A percentile compares a stretch with the other conserved stretches of the same genome.
Evolutionary conservation across 2,329 filamentous ascomycete species (phyloP).

Genomic region (Didymella glomerata): DNA sequence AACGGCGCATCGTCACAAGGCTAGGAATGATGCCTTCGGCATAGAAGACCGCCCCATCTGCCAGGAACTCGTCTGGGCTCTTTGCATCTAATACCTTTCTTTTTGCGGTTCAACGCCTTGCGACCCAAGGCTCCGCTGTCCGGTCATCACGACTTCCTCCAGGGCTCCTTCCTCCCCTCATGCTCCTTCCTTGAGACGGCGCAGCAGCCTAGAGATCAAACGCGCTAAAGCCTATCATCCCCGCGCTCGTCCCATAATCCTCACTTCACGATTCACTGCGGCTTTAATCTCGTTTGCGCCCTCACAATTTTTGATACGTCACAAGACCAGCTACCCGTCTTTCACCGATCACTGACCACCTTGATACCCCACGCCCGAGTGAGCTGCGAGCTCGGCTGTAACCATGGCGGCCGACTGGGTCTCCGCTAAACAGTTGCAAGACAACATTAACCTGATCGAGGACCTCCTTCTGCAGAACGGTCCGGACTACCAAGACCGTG

Average conservation of each 20-base stretch:
- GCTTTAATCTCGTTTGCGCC: not conserved
- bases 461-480: constrained; percentile 12
- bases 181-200: constrained; percentile 8
- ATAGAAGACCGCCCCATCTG: constrained; percentile 1
- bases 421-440: constrained; percentile 10
- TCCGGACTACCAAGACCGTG: constrained; percentile 6
- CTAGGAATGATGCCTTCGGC: constrained; percentile 1
- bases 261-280: constrained; percentile 8
- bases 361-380: not conserved
- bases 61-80: constrained; percentile 1
- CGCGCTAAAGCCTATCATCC: constrained; percentile 1
- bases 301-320: not conserved
- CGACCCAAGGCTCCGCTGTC: constrained; percentile 5
- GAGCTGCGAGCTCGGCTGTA: constrained; percentile 1
- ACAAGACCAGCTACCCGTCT: not conserved
- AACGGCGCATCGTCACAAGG: constrained; percentile 8
- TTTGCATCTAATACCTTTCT: not conserved
- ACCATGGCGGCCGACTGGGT: constrained; percentile 9
- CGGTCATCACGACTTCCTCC: constrained; percentile 3
- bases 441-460: constrained; percentile 16
- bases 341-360: not conserved
- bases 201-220: constrained; percentile 11
- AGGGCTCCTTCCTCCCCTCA: constrained; percentile 9
- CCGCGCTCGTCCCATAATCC: not conserved
- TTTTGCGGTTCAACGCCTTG: constrained; percentile 1